Base-by-base conservation (phyloP, 495 filamentous ascomycete species). In the Penicillium turbatum region DNA sequence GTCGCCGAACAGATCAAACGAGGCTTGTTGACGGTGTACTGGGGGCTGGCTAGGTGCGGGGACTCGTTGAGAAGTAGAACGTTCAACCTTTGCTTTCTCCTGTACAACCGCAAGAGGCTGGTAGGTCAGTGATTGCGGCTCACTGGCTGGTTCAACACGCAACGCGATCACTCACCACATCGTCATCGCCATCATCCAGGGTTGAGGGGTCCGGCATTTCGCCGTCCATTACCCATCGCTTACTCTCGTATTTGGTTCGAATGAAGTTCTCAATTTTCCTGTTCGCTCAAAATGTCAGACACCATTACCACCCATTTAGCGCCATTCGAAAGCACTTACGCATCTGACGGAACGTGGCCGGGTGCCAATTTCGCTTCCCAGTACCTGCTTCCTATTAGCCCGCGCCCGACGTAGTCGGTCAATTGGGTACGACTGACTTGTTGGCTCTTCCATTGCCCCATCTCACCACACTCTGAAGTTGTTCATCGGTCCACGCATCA, bases 251-350 rank as follows among this genome's bases (percentile, higher is more conserved):
- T 71, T 98, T 98, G 32, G 93, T 98, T 38, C 95, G 83, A 56
- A 98, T 96, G 60, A 98, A 98, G 72, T 97, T 98, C 78, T 97
- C 93, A 57, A 98, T 97, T 76, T 98, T 98, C 39, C 83, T 86
- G 42, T 52, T 19, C 6, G 12, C 35, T 32, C 7, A 13, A 10
- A 3, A 16, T 13, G 35, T 62, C 35, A 60, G 45, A 48, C 35
- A 27, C 15, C 5, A 24, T 15, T 5, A 34, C 15, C 21, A 31
- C 21, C 9, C 24, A 24, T n/a, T 1, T 16, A 39, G 39, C 31
- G 47, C 55, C 62, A 51, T 24, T 38, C n/a, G 34, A 41, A 46
- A 59, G 44, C 40, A 74, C 81, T 64, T 72, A 86, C 84, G 89
- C 81, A 74, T 97, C 92, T n/a, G 92, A 92, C 0, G 93, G 93